These are phyloP conservation scores for Vigna unguiculata DNA, from an alignment of 306 rosid genomes.

Conservation along the genomic window DNA sequence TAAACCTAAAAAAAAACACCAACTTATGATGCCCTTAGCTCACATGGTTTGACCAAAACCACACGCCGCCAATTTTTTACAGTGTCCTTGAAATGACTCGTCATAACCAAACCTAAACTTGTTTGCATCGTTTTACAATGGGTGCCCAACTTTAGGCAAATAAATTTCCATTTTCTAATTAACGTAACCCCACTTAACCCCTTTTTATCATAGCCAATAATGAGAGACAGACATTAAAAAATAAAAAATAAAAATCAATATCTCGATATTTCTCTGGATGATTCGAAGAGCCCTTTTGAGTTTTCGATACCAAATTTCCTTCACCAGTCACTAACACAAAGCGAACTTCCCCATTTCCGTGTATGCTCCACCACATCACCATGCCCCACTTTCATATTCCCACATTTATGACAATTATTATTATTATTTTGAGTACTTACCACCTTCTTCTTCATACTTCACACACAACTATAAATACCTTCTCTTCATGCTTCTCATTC, in stretches of 20 bases:
- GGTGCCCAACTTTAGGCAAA: slow-evolving; percentile 1
- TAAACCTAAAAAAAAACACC: no score
- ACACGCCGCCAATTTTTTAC: not conserved
- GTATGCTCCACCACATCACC: slow-evolving; percentile 36
- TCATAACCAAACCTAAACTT: not conserved
- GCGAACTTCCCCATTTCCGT: slow-evolving; percentile 40
- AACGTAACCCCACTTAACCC: not conserved
- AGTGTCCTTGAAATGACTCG: not conserved
- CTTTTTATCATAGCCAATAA: not conserved
- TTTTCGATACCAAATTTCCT: slow-evolving; percentile 23
- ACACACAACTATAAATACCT: slow-evolving; percentile 61
- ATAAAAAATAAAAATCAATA: no score
- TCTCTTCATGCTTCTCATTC: slow-evolving; percentile 37
- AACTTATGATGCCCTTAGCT: not conserved
- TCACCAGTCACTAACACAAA: slow-evolving; percentile 16
- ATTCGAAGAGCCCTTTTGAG: slow-evolving; percentile 26
- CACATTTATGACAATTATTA: not conserved
- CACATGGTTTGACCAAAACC: not conserved
- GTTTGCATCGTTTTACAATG: not conserved
- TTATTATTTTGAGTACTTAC: not conserved
- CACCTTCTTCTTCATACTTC: not conserved
- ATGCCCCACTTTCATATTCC: slow-evolving; percentile 35
- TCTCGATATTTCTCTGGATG: not conserved
- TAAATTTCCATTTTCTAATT: not conserved
- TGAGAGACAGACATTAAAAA: not conserved